A percentile compares a stretch with the other conserved stretches of the same genome.
Conservation (phyloP, 1,284 basidiomycete species). For the Sporisorium sorghi region DNA sequence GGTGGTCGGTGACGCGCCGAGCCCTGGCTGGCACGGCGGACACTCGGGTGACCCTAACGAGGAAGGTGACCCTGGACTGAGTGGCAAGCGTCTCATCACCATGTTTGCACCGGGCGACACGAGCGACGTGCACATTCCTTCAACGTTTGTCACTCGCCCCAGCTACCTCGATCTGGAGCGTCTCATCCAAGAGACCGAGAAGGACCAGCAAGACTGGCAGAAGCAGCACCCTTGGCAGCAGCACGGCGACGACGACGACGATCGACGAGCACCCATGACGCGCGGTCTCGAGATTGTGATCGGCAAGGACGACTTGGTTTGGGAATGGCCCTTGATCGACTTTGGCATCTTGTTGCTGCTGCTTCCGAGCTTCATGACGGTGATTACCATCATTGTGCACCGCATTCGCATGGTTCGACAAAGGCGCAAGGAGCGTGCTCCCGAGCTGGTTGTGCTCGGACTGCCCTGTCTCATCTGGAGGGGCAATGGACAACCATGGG, state of each 20-base stretch:
- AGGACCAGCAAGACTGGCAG: conserved; percentile 48
- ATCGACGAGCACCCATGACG: conserved; percentile 11
- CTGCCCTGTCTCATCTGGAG: conserved; percentile 66
- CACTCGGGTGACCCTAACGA: conserved; percentile 51
- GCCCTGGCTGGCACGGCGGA: conserved; percentile 43
- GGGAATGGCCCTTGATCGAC: conserved; percentile 66
- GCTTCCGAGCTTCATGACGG: conserved; percentile 65
- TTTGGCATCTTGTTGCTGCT: conserved; percentile 65
- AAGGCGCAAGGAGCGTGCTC: conserved; percentile 63
- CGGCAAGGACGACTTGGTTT: conserved; percentile 59
- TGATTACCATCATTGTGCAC: conserved; percentile 62
- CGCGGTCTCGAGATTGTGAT: conserved; percentile 63
- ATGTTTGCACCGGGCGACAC: conserved; percentile 66
- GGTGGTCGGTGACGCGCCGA: conserved; percentile 64
- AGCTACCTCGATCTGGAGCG: conserved; percentile 64
- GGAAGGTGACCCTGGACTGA: conserved; percentile 53
- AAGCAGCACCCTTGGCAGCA: conserved; percentile 22
- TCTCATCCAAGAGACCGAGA: conserved; percentile 58
- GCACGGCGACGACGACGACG: too few relatives aligned
- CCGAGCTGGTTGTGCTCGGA: conserved; percentile 58
- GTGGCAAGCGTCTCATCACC: conserved; percentile 61
- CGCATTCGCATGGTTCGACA: conserved; percentile 58
- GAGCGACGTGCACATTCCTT: conserved; percentile 63
- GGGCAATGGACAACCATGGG: conserved; percentile 62
- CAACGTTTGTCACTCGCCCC: conserved; percentile 65